phyloP scores from a whole-genome alignment of 225 moss, liverwort and hornwort species.

The Pseudisothecium myosuroides region DNA sequence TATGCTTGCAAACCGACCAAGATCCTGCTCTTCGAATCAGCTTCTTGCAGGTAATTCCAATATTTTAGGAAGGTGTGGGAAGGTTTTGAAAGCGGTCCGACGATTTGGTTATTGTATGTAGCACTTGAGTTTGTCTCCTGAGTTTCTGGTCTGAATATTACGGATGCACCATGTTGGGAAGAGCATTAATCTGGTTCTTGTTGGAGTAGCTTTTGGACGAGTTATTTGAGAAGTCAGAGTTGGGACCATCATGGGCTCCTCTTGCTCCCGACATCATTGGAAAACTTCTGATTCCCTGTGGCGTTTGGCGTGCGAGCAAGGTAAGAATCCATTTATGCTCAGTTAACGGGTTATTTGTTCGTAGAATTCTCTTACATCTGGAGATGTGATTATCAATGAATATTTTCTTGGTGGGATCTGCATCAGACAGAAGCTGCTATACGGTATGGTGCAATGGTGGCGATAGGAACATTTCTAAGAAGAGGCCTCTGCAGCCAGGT shows the following conservation, averaged over 20 bases:
- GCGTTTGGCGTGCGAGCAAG: slow-evolving; percentile 79
- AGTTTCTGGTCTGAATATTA: neutral
- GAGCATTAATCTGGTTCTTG: neutral
- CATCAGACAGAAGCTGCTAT: slow-evolving; percentile 74
- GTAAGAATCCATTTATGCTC: neutral
- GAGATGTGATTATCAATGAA: neutral
- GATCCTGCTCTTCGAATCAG: slow-evolving; percentile 82
- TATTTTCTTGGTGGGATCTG: neutral
- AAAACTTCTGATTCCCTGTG: slow-evolving; percentile 49
- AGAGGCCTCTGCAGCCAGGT: slow-evolving; percentile 77
- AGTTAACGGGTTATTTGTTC: neutral
- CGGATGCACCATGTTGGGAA: neutral
- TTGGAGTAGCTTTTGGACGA: slow-evolving; percentile 67
- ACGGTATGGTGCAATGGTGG: slow-evolving; percentile 82
- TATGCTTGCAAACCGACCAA: slow-evolving; percentile 54
- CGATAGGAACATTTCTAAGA: slow-evolving; percentile 68
- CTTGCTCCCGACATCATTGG: slow-evolving; percentile 50
- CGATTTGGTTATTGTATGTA: neutral
- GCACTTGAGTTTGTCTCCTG: neutral
- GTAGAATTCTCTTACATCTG: neutral
- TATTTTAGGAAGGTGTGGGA: neutral
- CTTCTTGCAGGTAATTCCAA: slow-evolving; percentile 47
- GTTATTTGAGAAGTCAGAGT: slow-evolving; percentile 61
- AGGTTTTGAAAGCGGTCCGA: neutral
- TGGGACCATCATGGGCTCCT: slow-evolving; percentile 56